These are phyloP conservation scores for Gossypium arboreum DNA, from an alignment of 345 rosid species.

Conservation along the genomic window DNA sequence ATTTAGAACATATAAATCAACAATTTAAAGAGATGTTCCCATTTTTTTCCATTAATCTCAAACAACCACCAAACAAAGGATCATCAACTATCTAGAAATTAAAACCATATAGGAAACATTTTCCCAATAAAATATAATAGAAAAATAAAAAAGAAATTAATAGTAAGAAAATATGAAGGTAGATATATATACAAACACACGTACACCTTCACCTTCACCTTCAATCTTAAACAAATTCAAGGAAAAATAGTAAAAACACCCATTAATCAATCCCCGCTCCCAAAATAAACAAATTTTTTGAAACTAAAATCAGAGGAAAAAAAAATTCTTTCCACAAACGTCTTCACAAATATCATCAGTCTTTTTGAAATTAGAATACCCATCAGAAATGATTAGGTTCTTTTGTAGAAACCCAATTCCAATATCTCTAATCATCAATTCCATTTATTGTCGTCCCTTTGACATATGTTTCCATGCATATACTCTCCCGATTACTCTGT, in stretches of 20 bases:
- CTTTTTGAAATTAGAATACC: constrained; percentile 69
- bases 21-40: neutral
- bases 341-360: constrained; percentile 75
- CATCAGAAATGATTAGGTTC: constrained; percentile 9
- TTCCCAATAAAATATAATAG: neutral
- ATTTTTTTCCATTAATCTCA: neutral
- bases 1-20: too few species aligned
- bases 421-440: too few species aligned
- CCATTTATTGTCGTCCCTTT: too few species aligned
- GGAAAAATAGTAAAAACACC: neutral
- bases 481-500: too few species aligned
- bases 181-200: too few species aligned
- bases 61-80: neutral
- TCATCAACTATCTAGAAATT: neutral
- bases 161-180: too few species aligned
- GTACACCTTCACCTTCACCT: too few species aligned
- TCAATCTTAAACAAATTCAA: too few species aligned
- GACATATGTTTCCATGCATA: too few species aligned
- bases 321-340: constrained; percentile 69
- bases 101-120: neutral
- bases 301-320: neutral
- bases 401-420: too few species aligned
- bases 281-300: neutral
- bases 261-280: neutral
- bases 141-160: neutral